Evolutionary conservation across 2,329 filamentous ascomycete species (phyloP).

Genomic region (Fusarium albidum): DNA sequence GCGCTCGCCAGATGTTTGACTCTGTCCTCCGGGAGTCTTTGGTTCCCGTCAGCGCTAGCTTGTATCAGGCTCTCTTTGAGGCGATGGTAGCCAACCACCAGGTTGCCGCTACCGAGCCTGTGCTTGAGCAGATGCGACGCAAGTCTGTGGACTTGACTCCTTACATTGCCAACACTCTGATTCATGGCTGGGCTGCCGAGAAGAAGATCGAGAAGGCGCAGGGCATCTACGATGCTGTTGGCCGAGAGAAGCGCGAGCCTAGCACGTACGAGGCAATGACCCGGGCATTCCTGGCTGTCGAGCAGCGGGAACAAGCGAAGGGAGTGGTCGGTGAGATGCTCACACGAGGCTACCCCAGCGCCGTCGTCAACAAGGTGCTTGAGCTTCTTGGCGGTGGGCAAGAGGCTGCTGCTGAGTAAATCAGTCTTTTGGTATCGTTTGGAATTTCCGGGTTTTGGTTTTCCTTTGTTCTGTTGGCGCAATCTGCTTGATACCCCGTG

Average conservation of each 20-base stretch:
- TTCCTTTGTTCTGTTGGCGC: slow-evolving; percentile 37
- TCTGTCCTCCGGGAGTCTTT: slow-evolving; percentile 73
- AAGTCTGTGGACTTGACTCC: slow-evolving; percentile 86
- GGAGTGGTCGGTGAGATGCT: slow-evolving; percentile 89
- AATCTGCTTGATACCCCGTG: slow-evolving; percentile 45
- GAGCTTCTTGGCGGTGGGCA: slow-evolving; percentile 78
- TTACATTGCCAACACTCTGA: slow-evolving; percentile 98
- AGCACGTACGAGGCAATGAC: slow-evolving; percentile 99
- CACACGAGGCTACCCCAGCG: slow-evolving; percentile 85
- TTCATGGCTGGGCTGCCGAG: slow-evolving; percentile 93
- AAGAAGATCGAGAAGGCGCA: slow-evolving; percentile 82
- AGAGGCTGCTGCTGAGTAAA: slow-evolving; percentile 44
- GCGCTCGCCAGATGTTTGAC: slow-evolving; percentile 84
- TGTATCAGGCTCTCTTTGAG: slow-evolving; percentile 98
- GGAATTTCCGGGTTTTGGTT: slow-evolving; percentile 34
- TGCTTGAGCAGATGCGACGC: slow-evolving; percentile 78
- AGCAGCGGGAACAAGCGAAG: slow-evolving; percentile 80
- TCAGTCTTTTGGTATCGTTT: slow-evolving; percentile 13
- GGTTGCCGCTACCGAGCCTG: slow-evolving; percentile 76
- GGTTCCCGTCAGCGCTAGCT: slow-evolving; percentile 78
- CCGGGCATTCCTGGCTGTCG: slow-evolving; percentile 84
- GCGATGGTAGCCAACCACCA: slow-evolving; percentile 94
- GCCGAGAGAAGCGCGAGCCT: slow-evolving; percentile 83
- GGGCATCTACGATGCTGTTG: slow-evolving; percentile 81
- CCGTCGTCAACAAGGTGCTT: slow-evolving; percentile 92